Base-by-base conservation (phyloP, 2,329 filamentous ascomycete species). In the Bisporella sp. region DNA sequence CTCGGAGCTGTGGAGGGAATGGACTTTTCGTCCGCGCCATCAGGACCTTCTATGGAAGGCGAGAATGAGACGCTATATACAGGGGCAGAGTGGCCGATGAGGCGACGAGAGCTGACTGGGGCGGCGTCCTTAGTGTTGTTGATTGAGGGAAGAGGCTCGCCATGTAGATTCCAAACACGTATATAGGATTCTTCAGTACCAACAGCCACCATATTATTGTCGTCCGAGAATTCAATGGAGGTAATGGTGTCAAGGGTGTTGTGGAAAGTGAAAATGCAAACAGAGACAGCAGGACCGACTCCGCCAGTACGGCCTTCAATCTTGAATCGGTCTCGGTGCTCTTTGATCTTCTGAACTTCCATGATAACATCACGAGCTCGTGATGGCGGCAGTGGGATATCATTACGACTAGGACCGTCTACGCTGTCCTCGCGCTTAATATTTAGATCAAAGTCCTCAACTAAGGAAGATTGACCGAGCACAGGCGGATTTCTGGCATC, bases 231-330 rank as follows among this genome's bases (percentile, higher is more conserved):
- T 62, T 97, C 92, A 65, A 97, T 82, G 64, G 88, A 95, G n/a
- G 89, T 90, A 52, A 96, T 79, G 50, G 82, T 87, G 68, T 95
- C 90, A 56, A 90, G 84, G 0, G 89, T 95, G 68, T 99, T 99
- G 73, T 99, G 93, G 64, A 97, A 96, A 1, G 93, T 99, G 66
- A 95, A 96, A 87, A 97, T 97, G 73, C 89, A 93, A 29, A 95
- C 85, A 62, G 90, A 95, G 53, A 96, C 77, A 30, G 84, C 84
- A 49, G 89, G 82, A 11, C 91, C 89, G 46, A 91, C 79, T 6
- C 91, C 92, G 12, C 89, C 88, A 9, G 87, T 92, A 33, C 87
- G 81, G 21, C 84, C 82, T 53, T 95, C 88, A 51, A 97, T 92
- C 64, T 82, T 86, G 67, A 96, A 95, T 13, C 92, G 81, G 62